Percentiles rank a stretch among this genome's conserved stretches.
Evolutionary conservation across 129 eudicot species (phyloP).

Genomic region (Arctium minus): DNA sequence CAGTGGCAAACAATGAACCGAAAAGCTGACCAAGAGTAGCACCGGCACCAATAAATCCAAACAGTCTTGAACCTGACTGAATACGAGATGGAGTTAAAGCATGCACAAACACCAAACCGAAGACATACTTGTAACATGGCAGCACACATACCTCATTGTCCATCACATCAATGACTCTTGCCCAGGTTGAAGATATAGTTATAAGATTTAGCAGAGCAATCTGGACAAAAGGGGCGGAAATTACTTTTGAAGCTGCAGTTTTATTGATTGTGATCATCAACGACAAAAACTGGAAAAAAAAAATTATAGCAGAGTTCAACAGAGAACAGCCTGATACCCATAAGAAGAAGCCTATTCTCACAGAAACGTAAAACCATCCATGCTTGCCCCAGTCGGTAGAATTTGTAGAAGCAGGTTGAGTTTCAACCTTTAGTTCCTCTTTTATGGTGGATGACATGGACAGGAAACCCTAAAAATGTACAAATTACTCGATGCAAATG

Average conservation of each 20-base stretch:
- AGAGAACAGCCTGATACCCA: constrained; percentile 55
- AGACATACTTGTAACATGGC: not conserved
- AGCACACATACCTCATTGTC: constrained; percentile 73
- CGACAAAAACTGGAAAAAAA: not conserved
- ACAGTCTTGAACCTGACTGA: constrained; percentile 99
- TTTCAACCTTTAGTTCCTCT: constrained; percentile 61
- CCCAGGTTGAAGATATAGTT: constrained; percentile 98
- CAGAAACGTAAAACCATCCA: constrained; percentile 84
- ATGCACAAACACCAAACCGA: constrained; percentile 2
- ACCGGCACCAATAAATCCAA: constrained; percentile 98
- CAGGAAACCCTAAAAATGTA: constrained; percentile 40
- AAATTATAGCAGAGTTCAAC: not conserved
- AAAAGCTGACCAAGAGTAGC: constrained; percentile 95
- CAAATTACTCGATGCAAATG: not conserved
- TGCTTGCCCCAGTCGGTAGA: constrained; percentile 56
- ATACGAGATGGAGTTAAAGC: constrained; percentile 47
- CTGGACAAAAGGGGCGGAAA: constrained; percentile 34
- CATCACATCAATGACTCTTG: constrained; percentile 95
- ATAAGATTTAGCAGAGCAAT: constrained; percentile 89
- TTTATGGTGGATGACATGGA: constrained; percentile 46
- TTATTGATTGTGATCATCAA: not conserved
- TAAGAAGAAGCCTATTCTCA: constrained; percentile 81
- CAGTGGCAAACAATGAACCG: constrained; percentile 93
- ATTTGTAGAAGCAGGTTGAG: constrained; percentile 24
- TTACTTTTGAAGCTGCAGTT: not conserved